Evolutionary conservation across 306 rosid species (phyloP), one percentile per base, ranked within the genome.

Genomic region (Vigna nakashimae): DNA sequence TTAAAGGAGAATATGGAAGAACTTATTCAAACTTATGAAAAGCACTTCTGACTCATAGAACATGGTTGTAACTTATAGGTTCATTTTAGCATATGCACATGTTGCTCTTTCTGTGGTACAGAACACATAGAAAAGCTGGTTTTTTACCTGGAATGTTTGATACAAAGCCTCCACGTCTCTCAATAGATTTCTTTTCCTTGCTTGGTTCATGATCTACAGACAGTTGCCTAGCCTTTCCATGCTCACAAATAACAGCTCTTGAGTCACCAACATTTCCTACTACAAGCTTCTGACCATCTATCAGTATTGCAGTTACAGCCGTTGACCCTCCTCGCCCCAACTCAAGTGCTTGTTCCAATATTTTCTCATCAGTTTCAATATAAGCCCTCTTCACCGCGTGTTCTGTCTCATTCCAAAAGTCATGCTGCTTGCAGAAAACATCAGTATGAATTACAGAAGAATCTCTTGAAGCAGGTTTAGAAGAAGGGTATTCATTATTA

Each of bases 271-370:
- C 92, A 65, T 90, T 90, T 53, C 87, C 95, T 15, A 90, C 83
- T 11, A 90, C 84, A 36, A 90, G 92, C 82, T 88, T 87, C 75
- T 74, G 86, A 10, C 89, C 92, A 45, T 88, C 80, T 28, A 88
- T 85, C 32, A 90, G 84, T 24, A 90, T 86, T 38, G 88, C 95
- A 53, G 92, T 90, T n/a, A 88, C 95, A 0, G 95, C 92, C 12
- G 95, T 90, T 32, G 95, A 90, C 42, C 95, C 95, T 80, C 95
- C 95, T 80, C 82, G 68, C 18, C 95, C 95, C 74, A 90, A 78
- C 10, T 59, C 77, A 49, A 71, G 69, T 34, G 84, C 76, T 82
- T 86, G 65, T 38, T 85, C 85, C 87, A 90, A 73, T 81, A 88
- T 90, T 30, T 86, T 88, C 9, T 87, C 78, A 53, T 90, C 95